Base-by-base conservation (phyloP, 352 stramenopile genomes). In the Pythium dissotocum region DNA sequence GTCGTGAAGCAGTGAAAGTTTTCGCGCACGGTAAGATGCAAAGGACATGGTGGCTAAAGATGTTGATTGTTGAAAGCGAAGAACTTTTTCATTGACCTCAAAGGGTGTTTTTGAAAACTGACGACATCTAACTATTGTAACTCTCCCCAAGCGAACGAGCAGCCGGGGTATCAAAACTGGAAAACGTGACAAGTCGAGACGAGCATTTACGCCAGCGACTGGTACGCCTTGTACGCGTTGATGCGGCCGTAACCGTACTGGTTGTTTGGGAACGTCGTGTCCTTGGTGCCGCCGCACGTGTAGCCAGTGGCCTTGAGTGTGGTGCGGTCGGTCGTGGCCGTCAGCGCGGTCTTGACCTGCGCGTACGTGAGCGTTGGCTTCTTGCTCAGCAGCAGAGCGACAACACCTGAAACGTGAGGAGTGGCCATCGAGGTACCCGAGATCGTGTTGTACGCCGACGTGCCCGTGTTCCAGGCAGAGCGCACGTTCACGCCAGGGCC, bases 361-460 rank as follows among this genome's bases (percentile, higher is more conserved):
- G 73, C 56, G 38, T n/a, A 56, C 40, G 60, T 51, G 30, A 24
- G 21, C 21, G 21, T 24, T 24, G 21, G 21, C 21, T 24, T 24
- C 21, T 24, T 24, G 21, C 21, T 24, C 21, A 76, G 44, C 6
- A 74, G 24, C 16, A 78, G 54, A 10, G 72, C 72, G 21, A 75
- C 59, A 26, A 60, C 68, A 48, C 68, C 72, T 42, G 68, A 30
- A 21, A 71, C 64, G 36, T 78, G 72, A 8, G 72, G 72, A 14
- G 72, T 65, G 28, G 72, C 72, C 70, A 77, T 76, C 16, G 36
- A 63, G 13, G 72, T 78, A 13, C 72, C 72, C 8, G 58, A 69
- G 14, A 66, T 52, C 9, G 57, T 32, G 18, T 44, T 52, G 57
- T 76, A 76, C 16, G 7, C 48, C 5, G 51, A 58, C 16, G 67